These are phyloP conservation scores for Ambrosia trifida DNA, from an alignment of 129 eudicot species.

Conservation along the genomic window DNA sequence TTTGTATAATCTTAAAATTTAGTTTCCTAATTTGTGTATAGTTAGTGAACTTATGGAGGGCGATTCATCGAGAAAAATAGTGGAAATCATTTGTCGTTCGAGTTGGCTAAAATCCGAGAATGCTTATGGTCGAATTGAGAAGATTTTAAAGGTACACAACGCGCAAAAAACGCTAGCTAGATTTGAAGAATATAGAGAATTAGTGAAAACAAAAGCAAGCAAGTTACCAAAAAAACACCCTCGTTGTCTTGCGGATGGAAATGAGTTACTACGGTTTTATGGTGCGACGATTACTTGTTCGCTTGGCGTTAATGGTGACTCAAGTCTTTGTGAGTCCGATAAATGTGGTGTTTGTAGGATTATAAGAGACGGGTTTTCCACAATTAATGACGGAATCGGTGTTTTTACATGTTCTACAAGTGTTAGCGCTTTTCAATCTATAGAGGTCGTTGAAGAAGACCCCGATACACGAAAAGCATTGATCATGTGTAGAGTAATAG, in stretches of 20 bases:
- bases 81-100: conserved; percentile 84
- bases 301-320: conserved; percentile 62
- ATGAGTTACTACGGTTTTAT: conserved; percentile 72
- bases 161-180: conserved; percentile 72
- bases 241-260: conserved; percentile 89
- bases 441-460: conserved; percentile 42
- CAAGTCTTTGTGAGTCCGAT: conserved; percentile 64
- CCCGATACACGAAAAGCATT: conserved; percentile 57
- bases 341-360: conserved; percentile 80
- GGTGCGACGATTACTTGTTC: conserved; percentile 74
- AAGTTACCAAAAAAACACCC: conserved; percentile 89
- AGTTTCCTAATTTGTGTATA: conserved; percentile 19
- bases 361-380: conserved; percentile 64
- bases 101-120: conserved; percentile 79
- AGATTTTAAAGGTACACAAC: conserved; percentile 86
- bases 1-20: conserved; percentile 1
- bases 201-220: conserved; percentile 76
- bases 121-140: conserved; percentile 65
- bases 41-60: conserved; percentile 86
- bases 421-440: conserved; percentile 68
- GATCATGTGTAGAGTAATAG: conserved; percentile 86
- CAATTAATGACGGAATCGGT: conserved; percentile 61
- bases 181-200: conserved; percentile 80
- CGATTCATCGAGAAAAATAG: conserved; percentile 86
- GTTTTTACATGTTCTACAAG: conserved; percentile 88